Evolutionary conservation across 306 rosid genomes (phyloP).

Genomic region (Hippophae gyantsensis): DNA sequence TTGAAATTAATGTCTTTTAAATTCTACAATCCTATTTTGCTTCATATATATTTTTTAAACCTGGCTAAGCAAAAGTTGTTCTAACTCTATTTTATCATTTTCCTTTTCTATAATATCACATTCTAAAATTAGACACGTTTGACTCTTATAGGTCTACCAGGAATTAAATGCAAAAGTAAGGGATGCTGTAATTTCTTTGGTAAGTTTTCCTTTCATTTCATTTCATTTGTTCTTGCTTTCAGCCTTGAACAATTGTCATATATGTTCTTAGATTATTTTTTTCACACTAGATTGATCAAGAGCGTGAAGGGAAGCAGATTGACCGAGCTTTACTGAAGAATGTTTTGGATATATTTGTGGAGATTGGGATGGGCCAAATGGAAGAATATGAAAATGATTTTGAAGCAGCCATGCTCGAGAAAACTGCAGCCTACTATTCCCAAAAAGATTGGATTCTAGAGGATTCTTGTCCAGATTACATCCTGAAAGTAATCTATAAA

Average conservation of each 20-base stretch:
- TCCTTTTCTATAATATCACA: neutral
- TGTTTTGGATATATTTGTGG: slow-evolving; percentile 34
- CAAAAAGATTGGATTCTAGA: slow-evolving; percentile 37
- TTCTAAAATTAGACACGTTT: neutral
- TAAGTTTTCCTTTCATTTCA: slow-evolving; percentile 11
- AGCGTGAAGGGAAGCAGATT: slow-evolving; percentile 44
- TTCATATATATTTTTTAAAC: no score
- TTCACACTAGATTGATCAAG: slow-evolving; percentile 32
- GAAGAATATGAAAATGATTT: slow-evolving; percentile 33
- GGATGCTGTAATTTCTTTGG: slow-evolving; percentile 51
- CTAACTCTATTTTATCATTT: neutral
- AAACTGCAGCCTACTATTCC: slow-evolving; percentile 26
- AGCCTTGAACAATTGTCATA: neutral
- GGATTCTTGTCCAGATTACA: slow-evolving; percentile 34
- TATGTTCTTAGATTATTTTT: slow-evolving; percentile 1
- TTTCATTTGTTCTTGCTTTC: neutral
- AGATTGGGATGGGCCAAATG: slow-evolving; percentile 40
- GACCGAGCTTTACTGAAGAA: slow-evolving; percentile 41
- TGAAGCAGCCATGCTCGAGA: slow-evolving; percentile 29
- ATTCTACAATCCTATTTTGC: no score
- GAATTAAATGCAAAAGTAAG: slow-evolving; percentile 40
- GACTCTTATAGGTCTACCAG: slow-evolving; percentile 35
- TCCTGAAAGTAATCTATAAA: slow-evolving; percentile 21
- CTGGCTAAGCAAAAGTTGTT: no score
- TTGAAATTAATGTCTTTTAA: no score